Conservation (phyloP, 2,329 filamentous ascomycete genomes). For the Dactylellina haptotyla region DNA sequence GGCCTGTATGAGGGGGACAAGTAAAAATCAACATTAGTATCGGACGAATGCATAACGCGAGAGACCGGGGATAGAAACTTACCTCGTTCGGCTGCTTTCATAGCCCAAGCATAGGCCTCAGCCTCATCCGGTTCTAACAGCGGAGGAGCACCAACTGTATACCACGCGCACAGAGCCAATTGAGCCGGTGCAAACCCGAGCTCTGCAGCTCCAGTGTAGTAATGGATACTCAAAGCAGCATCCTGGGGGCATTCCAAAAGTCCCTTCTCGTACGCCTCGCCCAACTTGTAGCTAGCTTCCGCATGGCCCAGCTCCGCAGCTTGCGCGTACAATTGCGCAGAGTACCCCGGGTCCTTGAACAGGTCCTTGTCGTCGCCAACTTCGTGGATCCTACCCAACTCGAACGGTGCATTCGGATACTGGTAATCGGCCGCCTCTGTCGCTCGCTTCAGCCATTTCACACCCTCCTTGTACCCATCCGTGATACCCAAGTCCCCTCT, state of each 20-base stretch:
- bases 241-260: conserved; percentile 86
- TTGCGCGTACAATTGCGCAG: conserved; percentile 92
- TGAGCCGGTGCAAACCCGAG: conserved; percentile 84
- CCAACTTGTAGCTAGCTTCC: conserved; percentile 85
- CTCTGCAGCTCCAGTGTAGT: conserved; percentile 93
- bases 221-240: conserved; percentile 92
- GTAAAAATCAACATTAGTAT: conserved; percentile 12
- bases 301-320: conserved; percentile 90
- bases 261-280: conserved; percentile 97
- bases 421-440: conserved; percentile 88
- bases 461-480: conserved; percentile 85
- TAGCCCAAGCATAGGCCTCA: conserved; percentile 96
- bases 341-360: conserved; percentile 88
- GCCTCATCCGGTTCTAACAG: conserved; percentile 93
- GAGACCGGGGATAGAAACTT: too few relatives aligned
- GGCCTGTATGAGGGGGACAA: conserved; percentile 60
- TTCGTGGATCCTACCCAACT: conserved; percentile 87
- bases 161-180: conserved; percentile 99
- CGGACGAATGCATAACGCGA: too few relatives aligned
- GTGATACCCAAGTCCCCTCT: conserved; percentile 85
- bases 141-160: conserved; percentile 92
- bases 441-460: conserved; percentile 96
- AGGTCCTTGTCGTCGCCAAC: conserved; percentile 93
- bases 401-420: conserved; percentile 92
- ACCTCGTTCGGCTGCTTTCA: conserved; percentile 85